Conservation (phyloP, 2,329 filamentous ascomycete genomes). For the Calonectria leucothoes region DNA sequence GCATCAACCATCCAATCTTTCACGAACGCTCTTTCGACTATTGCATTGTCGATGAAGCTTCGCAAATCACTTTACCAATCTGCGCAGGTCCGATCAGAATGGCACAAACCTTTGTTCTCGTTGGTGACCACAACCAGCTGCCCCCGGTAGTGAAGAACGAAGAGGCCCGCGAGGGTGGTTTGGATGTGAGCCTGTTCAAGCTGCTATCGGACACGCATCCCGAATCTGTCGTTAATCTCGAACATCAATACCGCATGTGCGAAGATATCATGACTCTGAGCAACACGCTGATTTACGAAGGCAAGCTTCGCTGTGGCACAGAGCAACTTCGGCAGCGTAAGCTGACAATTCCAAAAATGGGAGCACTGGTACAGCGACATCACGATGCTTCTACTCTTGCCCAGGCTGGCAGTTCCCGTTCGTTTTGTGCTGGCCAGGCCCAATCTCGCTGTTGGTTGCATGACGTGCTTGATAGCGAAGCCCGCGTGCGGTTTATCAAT, state of each 20-base stretch:
- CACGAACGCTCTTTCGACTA: constrained; percentile 93
- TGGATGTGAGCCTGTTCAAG: constrained; percentile 95
- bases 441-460: constrained; percentile 78
- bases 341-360: constrained; percentile 75
- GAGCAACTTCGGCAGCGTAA: constrained; percentile 76
- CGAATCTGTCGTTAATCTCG: constrained; percentile 87
- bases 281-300: constrained; percentile 93
- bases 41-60: constrained; percentile 98
- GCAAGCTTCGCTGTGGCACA: constrained; percentile 89
- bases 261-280: constrained; percentile 96
- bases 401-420: constrained; percentile 53
- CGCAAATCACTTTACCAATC: constrained; percentile 95
- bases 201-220: constrained; percentile 91
- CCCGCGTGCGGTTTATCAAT: constrained; percentile 88
- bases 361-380: constrained; percentile 69
- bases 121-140: constrained; percentile 96
- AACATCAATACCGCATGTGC: constrained; percentile 98
- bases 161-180: constrained; percentile 83
- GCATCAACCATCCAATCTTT: constrained; percentile 90
- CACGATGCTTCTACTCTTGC: constrained; percentile 62
- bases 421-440: constrained; percentile 66
- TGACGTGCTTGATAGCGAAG: constrained; percentile 74
- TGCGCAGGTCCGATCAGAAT: constrained; percentile 94
- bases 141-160: constrained; percentile 95
- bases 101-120: constrained; percentile 91